Evolutionary conservation across 2,329 filamentous ascomycete species (phyloP).

Genomic region (Stagonosporopsis rhizophila): DNA sequence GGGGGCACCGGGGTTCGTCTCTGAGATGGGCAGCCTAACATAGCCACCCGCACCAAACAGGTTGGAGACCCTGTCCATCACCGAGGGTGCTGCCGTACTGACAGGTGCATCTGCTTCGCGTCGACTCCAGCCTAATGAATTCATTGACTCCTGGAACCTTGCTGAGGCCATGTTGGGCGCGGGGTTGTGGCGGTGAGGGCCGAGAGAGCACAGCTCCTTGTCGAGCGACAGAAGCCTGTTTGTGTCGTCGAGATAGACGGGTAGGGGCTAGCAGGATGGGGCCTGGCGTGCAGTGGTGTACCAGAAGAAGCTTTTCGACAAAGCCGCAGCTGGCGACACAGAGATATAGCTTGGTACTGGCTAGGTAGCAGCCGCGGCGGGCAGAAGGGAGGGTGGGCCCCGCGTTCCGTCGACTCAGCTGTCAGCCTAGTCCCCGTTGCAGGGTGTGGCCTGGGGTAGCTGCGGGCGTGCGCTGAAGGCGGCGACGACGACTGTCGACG

Average conservation of each 20-base stretch:
- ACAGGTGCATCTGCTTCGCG: conserved; percentile 78
- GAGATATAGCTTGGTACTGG: conserved; percentile 32
- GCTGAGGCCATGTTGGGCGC: conserved; percentile 74
- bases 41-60: conserved; percentile 85
- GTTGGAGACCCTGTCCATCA: conserved; percentile 81
- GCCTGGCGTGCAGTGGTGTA: conserved; percentile 21
- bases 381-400: neutral
- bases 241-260: conserved; percentile 21
- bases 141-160: conserved; percentile 93
- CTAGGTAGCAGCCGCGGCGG: conserved; percentile 9
- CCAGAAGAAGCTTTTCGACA: conserved; percentile 37
- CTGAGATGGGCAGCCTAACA: conserved; percentile 86
- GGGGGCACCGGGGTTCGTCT: conserved; percentile 76
- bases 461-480: conserved; percentile 18
- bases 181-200: conserved; percentile 4
- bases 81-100: conserved; percentile 74
- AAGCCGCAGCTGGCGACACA: conserved; percentile 50
- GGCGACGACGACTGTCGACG: conserved; percentile 20
- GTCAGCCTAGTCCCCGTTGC: conserved; percentile 21
- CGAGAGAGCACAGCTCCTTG: conserved; percentile 6
- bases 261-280: conserved; percentile 15
- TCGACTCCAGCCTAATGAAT: conserved; percentile 92
- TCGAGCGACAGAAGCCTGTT: conserved; percentile 22
- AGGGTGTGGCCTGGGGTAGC: conserved; percentile 16
- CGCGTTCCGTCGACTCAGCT: conserved; percentile 19